phyloP scores from a whole-genome alignment of 495 filamentous ascomycete species.

The Darksidea phi region DNA sequence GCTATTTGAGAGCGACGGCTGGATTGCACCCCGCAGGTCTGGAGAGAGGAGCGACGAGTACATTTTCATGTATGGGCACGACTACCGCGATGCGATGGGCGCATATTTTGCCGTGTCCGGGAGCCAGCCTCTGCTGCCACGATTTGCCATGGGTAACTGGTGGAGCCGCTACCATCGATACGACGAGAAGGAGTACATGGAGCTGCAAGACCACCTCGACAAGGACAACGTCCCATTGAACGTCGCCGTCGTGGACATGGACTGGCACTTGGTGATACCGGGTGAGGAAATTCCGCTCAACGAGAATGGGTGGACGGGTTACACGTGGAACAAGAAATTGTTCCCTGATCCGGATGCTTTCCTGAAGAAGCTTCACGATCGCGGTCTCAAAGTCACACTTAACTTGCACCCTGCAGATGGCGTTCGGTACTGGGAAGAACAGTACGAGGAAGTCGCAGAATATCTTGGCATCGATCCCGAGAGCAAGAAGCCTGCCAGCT shows the following conservation, averaged over 20 bases:
- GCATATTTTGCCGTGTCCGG: slow-evolving; percentile 58
- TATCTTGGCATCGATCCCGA: slow-evolving; percentile 49
- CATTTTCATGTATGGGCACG: slow-evolving; percentile 56
- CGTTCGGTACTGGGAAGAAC: slow-evolving; percentile 53
- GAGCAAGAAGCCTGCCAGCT: slow-evolving; percentile 50
- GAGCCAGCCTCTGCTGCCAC: slow-evolving; percentile 54
- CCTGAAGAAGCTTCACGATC: slow-evolving; percentile 46
- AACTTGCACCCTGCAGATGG: slow-evolving; percentile 61
- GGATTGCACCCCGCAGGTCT: slow-evolving; percentile 45
- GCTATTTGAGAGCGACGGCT: slow-evolving; percentile 55
- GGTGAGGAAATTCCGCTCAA: slow-evolving; percentile 37
- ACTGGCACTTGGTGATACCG: slow-evolving; percentile 55
- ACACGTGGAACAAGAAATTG: slow-evolving; percentile 58
- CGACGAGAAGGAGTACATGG: slow-evolving; percentile 51
- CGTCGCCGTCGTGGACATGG: slow-evolving; percentile 61
- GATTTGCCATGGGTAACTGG: slow-evolving; percentile 62
- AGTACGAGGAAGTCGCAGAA: slow-evolving; percentile 53
- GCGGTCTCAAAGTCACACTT: slow-evolving; percentile 49
- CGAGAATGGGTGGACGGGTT: slow-evolving; percentile 57
- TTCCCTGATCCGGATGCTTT: slow-evolving; percentile 55
- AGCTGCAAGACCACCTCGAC: slow-evolving; percentile 53
- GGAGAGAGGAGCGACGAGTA: slow-evolving; percentile 56
- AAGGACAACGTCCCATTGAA: slow-evolving; percentile 52
- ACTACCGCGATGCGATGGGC: slow-evolving; percentile 55
- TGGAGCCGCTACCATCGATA: slow-evolving; percentile 62